These are phyloP conservation scores for Rhexocercosporidium sp. DNA, from an alignment of 2,329 filamentous ascomycete species.

Conservation along the genomic window DNA sequence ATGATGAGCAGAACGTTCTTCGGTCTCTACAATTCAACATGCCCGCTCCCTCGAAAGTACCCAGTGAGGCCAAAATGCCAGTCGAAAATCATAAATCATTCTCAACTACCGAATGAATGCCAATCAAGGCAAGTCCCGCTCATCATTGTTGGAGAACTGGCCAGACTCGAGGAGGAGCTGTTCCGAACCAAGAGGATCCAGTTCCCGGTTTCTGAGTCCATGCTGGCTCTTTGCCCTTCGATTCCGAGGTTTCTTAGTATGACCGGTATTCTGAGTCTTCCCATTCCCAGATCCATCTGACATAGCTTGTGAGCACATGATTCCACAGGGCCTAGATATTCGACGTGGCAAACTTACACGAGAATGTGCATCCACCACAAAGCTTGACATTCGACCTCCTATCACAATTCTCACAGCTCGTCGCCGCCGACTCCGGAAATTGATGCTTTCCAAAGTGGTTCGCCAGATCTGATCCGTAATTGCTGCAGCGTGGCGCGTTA, in stretches of 20 bases:
- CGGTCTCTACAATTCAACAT: background rate
- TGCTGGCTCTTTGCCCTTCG: conserved; percentile 5
- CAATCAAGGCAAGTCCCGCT: background rate
- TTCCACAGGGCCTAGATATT: background rate
- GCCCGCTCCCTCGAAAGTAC: background rate
- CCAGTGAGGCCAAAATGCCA: background rate
- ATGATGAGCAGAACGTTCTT: too few relatives aligned
- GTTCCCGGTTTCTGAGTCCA: background rate
- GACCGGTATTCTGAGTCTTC: background rate
- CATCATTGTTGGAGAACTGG: background rate
- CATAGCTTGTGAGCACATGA: background rate
- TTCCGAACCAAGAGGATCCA: background rate
- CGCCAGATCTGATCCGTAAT: conserved; percentile 6
- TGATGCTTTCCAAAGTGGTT: conserved; percentile 15
- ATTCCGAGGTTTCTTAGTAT: conserved; percentile 10
- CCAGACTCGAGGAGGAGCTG: conserved; percentile 2
- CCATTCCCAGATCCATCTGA: conserved; percentile 7
- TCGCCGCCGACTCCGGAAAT: background rate
- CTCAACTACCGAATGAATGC: too few relatives aligned
- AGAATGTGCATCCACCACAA: conserved; percentile 15
- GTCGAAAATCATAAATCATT: too few relatives aligned
- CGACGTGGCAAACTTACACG: conserved; percentile 6
- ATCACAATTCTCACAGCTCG: conserved; percentile 19
- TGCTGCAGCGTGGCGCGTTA: conserved; percentile 4
- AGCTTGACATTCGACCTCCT: conserved; percentile 12